Evolutionary conservation across 192 early-diverging fungal genomes (phyloP), one percentile per base, ranked within the genome.

Genomic region (Umbelopsis vinacea): DNA sequence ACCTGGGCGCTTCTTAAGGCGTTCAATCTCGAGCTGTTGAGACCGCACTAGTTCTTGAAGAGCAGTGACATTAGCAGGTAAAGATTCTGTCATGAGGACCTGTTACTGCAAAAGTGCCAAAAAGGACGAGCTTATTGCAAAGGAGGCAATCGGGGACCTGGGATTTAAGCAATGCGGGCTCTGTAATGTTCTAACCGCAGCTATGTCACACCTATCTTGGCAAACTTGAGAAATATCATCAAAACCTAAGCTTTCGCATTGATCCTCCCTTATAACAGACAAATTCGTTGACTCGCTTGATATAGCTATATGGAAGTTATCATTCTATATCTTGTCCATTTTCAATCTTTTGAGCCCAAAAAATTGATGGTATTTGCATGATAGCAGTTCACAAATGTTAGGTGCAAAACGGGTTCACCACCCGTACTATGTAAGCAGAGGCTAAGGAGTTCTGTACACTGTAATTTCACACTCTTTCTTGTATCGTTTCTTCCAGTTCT

Each of bases 31-130:
- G 23, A n/a, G 26, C 19, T 63, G 29, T 8, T 63, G 57, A 14
- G 57, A 63, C 7, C 33, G 57, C 12, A 63, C 57, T 11, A 63
- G 19, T 29, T 63, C 57, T 63, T 63, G 57, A 29, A 63, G 57
- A 29, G 57, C 33, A 37, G 57, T 63, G 57, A 63, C 57, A 63
- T 63, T 37, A 35, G 57, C 57, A 37, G 57, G 57, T 37, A 63
- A 63, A 8, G 57, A 63, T 63, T 63, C 57, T 17, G 57, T 63
- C 57, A 63, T 63, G 57, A 63, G 57, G 19, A 63, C 57, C 33
- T 29, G n/a, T 63, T 63, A 63, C 57, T 35, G 57, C 57, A 63
- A 63, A 29, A 38, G 57, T 63, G 57, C 57, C 57, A 37, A 63
- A 37, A 63, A 63, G 12, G 26, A 37, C 26, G 19, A 63, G 33